Evolutionary conservation across 495 filamentous ascomycete species (phyloP), one percentile per base, ranked within the genome.

Genomic region (Xylaria palmicola): DNA sequence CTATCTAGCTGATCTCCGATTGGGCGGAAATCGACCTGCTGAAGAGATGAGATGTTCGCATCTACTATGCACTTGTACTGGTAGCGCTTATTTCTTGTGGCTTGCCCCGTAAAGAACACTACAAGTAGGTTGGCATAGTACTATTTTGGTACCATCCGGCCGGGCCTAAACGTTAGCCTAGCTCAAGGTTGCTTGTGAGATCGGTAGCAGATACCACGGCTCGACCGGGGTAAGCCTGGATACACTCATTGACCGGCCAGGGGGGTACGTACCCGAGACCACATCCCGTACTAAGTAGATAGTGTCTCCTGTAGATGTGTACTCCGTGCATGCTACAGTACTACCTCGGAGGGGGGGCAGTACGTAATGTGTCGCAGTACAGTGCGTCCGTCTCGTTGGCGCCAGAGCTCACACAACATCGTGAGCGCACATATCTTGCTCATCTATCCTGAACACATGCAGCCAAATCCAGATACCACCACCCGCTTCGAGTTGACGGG

Each of bases 61-160:
- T 44, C 41, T 19, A 44, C 2, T 6, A 4, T n/a, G 24, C 0
- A 7, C 24, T 29, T 29, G 3, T 24, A 15, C 13, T 10, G 15
- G 19, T 54, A 54, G 51, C 24, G 51, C 51, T 54, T 54, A 54
- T 19, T 8, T 39, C 19, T 40, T 27, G 32, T 24, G 6, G 20
- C 19, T 24, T 40, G 51, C 36, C 51, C 51, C 51, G 41, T 54
- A 39, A 24, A 36, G 27, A 29, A 34, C 51, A 22, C 41, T 6
- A 20, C 51, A 36, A 19, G 7, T 20, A 36, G 51, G 34, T 24
- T 13, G 41, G n/a, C n/a, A n/a, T n/a, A n/a, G n/a, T n/a, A n/a
- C n/a, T n/a, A n/a, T 54, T 90, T 52, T 71, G 86, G 61, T 88
- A 90, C 65, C 88, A 86, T 12, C 88, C 88, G 9, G 68, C 76